Conservation (phyloP, 345 rosid species). For the Sisymbrium altissimum region DNA sequence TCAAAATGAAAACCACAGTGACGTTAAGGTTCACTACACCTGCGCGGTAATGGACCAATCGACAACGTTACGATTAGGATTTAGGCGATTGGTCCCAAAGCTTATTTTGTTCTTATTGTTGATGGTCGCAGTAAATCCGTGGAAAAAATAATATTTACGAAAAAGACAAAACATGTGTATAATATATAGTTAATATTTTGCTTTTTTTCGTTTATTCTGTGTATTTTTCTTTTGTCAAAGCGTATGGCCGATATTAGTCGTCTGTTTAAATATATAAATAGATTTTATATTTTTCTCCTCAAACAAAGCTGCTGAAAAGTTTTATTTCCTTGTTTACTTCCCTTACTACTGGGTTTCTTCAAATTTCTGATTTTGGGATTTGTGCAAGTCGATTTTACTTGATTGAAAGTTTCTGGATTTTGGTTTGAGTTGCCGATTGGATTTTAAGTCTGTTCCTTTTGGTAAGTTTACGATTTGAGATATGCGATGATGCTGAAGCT, state of each 20-base stretch:
- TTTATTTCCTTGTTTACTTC: not conserved
- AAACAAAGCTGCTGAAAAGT: not conserved
- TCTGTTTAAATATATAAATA: not conserved
- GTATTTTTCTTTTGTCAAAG: not conserved
- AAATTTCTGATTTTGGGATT: not conserved
- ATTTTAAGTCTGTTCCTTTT: not conserved
- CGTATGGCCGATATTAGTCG: not conserved
- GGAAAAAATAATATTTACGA: not conserved
- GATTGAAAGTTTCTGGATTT: not conserved
- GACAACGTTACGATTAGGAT: too few species aligned
- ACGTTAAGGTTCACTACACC: too few species aligned
- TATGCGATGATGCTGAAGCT: not conserved
- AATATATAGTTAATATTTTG: too few species aligned
- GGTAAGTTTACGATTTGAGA: slow-evolving; percentile 9
- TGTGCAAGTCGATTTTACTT: not conserved
- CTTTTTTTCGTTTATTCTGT: too few species aligned
- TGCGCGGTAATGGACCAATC: too few species aligned
- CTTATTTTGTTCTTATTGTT: too few species aligned
- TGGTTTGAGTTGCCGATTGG: not conserved
- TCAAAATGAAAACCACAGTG: too few species aligned
- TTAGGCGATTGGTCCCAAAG: too few species aligned
- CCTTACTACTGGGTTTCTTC: slow-evolving; percentile 1
- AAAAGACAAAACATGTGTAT: not conserved
- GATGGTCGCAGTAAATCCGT: too few species aligned
- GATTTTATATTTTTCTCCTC: not conserved